Evolutionary conservation across 305 asterid genomes (phyloP).

Genomic region (Euphrasia arctica): DNA sequence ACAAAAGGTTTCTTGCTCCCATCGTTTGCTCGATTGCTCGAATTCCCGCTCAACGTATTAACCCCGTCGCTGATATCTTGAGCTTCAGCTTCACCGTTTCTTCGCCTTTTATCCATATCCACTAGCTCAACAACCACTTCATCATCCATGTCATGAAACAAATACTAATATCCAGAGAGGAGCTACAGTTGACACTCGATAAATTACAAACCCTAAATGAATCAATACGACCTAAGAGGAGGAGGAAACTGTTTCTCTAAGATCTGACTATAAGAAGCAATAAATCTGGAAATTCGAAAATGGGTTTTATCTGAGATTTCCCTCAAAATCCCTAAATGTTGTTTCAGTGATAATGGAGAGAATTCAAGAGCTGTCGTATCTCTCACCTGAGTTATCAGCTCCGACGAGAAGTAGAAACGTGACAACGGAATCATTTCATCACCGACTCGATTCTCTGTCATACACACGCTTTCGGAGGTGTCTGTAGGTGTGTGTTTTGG

Average conservation of each 20-base stretch:
- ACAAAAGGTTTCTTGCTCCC: conserved; percentile 50
- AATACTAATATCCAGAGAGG: conserved; percentile 16
- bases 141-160: conserved; percentile 33
- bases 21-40: conserved; percentile 42
- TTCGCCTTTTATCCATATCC: conserved; percentile 44
- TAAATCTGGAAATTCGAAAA: no score
- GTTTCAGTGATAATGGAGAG: background rate
- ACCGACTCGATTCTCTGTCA: conserved; percentile 12
- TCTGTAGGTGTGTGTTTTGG: conserved; percentile 15
- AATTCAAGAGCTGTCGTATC: conserved; percentile 1
- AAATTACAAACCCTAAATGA: background rate
- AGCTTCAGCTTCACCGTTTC: conserved; percentile 30
- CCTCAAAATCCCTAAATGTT: conserved; percentile 27
- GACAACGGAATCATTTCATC: conserved; percentile 25
- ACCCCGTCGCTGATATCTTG: conserved; percentile 35
- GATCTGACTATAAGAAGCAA: no score
- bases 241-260: background rate
- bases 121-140: conserved; percentile 35
- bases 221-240: background rate
- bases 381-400: conserved; percentile 29
- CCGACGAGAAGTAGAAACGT: conserved; percentile 4
- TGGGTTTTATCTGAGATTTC: background rate
- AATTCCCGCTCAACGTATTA: conserved; percentile 33
- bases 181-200: conserved; percentile 8
- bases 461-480: conserved; percentile 10